Conservation (phyloP, 2,329 filamentous ascomycete genomes). For the Paraphoma chrysanthemicola region DNA sequence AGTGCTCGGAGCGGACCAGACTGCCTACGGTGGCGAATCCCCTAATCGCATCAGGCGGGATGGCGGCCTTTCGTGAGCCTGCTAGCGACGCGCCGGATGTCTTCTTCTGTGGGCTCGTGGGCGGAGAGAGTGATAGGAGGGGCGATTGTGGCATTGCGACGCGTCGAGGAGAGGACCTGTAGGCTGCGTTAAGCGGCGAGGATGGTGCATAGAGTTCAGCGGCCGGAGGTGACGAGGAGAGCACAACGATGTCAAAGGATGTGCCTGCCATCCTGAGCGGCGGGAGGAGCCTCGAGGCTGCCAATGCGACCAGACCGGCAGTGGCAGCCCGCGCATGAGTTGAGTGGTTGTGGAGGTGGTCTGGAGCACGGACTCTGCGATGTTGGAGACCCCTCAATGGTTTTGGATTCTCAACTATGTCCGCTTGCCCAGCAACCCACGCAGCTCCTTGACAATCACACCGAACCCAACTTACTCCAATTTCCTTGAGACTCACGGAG, state of each 20-base stretch:
- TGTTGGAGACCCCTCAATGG: not conserved
- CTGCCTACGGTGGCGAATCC: conserved; percentile 46
- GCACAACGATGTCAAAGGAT: conserved; percentile 32
- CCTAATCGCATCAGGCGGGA: conserved; percentile 31
- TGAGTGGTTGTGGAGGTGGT: conserved; percentile 6
- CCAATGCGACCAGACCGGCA: conserved; percentile 12
- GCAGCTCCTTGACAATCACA: not conserved
- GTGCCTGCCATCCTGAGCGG: conserved; percentile 31
- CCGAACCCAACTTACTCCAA: not conserved
- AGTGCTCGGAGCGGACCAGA: conserved; percentile 38
- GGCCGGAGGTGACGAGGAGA: conserved; percentile 44
- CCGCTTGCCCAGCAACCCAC: not conserved
- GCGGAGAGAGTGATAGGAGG: conserved; percentile 31
- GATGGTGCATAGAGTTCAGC: conserved; percentile 12
- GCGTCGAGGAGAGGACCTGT: conserved; percentile 29
- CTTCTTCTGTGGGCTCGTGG: conserved; percentile 19
- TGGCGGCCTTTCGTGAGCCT: conserved; percentile 32
- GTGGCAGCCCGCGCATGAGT: conserved; percentile 3
- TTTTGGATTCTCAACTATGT: not conserved
- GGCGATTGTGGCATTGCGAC: conserved; percentile 35
- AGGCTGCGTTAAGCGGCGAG: conserved; percentile 25
- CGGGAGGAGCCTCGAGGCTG: conserved; percentile 10
- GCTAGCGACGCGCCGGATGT: conserved; percentile 32
- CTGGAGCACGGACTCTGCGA: conserved; percentile 1
- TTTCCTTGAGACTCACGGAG: not conserved